Evolutionary conservation across 768 basidiomycete genomes (phyloP).

Genomic region (Termitomyces sp.): DNA sequence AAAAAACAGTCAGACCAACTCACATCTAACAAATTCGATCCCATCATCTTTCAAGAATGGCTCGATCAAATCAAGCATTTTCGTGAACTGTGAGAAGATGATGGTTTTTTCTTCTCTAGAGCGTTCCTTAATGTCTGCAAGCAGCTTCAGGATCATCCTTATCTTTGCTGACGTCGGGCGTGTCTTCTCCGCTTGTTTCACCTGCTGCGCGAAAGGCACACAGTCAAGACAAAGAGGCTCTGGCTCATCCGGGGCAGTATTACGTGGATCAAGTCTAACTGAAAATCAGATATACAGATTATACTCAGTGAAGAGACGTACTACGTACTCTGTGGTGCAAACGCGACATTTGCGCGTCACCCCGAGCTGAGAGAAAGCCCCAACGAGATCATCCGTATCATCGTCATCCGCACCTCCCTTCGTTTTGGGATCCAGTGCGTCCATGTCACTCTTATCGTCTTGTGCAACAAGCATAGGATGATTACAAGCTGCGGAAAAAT

Average conservation of each 20-base stretch:
- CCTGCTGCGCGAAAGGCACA: slow-evolving; percentile 42
- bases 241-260: slow-evolving; percentile 32
- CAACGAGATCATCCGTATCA: slow-evolving; percentile 70
- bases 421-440: slow-evolving; percentile 66
- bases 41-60: slow-evolving; percentile 70
- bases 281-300: not conserved
- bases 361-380: slow-evolving; percentile 63
- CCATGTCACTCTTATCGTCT: slow-evolving; percentile 66
- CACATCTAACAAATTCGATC: slow-evolving; percentile 80
- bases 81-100: slow-evolving; percentile 91
- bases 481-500: slow-evolving; percentile 63
- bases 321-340: slow-evolving; percentile 64
- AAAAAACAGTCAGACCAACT: slow-evolving; percentile 28
- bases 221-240: slow-evolving; percentile 57
- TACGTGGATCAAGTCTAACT: slow-evolving; percentile 30
- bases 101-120: slow-evolving; percentile 84
- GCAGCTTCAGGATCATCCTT: slow-evolving; percentile 69
- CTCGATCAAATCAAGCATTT: slow-evolving; percentile 81
- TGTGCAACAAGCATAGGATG: slow-evolving; percentile 81
- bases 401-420: slow-evolving; percentile 48
- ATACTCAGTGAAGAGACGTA: slow-evolving; percentile 19
- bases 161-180: slow-evolving; percentile 84
- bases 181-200: slow-evolving; percentile 38
- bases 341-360: slow-evolving; percentile 73
- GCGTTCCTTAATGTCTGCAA: slow-evolving; percentile 56